Base-by-base conservation (phyloP, 2,329 filamentous ascomycete species). In the Hypoxylon sp. region DNA sequence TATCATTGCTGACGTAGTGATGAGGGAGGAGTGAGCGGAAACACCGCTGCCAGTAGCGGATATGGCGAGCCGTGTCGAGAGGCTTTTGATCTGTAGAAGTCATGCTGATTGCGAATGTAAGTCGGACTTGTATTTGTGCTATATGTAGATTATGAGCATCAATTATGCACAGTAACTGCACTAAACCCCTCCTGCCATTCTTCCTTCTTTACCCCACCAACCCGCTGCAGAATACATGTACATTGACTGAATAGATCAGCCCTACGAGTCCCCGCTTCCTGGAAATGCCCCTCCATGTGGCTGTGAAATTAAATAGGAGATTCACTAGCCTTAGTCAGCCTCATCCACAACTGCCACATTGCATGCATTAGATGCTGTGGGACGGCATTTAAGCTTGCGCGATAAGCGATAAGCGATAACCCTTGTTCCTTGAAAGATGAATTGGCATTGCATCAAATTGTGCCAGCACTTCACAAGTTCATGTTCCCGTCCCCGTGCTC, bases 11-110 rank as follows among this genome's bases (percentile, higher is more conserved):
- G 14, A 93, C 97, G 83, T 98, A 99, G 70, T 89, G 86, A 50
- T 90, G 87, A 0, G 96, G 96, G 5, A 99, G 89, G 69, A 91
- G 87, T 24, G 91, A 91, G 78, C 91, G 92, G 71, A 96, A 87
- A 79, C 95, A 98, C 78, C 94, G 91, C 72, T 94, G 88, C 91
- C 94, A 99, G 86, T 98, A 99, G 78, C 92, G 93, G 78, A 96
- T 84, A 79, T 99, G 96, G 63, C 86, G 87, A 52, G 87, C 84
- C 64, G 85, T 88, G 77, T 92, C 83, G 69, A 92, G 81, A 29
- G 72, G 73, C 8, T 69, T 68, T 26, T 73, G 72, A 46, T 66
- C 55, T 3, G 70, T 2, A 19, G 17, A 44, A 11, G 39, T 37
- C 73, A 73, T 74, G 24, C 8, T 33, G 19, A 24, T 44, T 5